Conservation (phyloP, 2,329 filamentous ascomycete genomes). For the Arthrobotrys entomopaga region DNA sequence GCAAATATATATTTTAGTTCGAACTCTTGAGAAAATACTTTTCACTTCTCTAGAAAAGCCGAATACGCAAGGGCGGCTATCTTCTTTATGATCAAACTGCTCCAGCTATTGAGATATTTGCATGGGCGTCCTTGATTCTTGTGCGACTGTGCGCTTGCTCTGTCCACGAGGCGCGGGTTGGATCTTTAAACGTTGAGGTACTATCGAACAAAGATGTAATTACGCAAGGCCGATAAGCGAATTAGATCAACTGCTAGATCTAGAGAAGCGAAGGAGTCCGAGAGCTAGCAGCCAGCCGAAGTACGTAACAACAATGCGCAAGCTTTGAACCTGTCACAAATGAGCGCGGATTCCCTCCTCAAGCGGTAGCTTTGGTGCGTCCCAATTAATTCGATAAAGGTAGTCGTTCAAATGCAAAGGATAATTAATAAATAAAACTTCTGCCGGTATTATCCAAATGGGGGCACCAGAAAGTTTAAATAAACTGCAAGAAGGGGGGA, state of each 20-base stretch:
- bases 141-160: conserved; percentile 7
- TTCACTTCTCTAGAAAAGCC: too few relatives aligned
- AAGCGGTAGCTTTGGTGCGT: conserved; percentile 26
- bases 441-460: conserved; percentile 46
- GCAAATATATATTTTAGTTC: too few relatives aligned
- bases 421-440: conserved; percentile 44
- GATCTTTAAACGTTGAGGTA: conserved; percentile 16
- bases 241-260: conserved; percentile 55
- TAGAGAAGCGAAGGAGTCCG: conserved; percentile 55
- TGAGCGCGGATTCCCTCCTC: conserved; percentile 35
- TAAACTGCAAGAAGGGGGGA: conserved; percentile 33
- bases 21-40: too few relatives aligned
- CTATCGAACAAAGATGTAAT: conserved; percentile 25
- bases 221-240: conserved; percentile 55
- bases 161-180: conserved; percentile 24
- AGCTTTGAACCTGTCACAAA: conserved; percentile 24
- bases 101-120: too few relatives aligned
- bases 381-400: conserved; percentile 38
- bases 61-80: too few relatives aligned
- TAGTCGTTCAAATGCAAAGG: conserved; percentile 25
- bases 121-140: neutral
- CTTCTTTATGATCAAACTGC: too few relatives aligned
- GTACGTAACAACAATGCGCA: conserved; percentile 25
- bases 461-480: conserved; percentile 54
- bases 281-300: conserved; percentile 36